A percentile compares a stretch with the other conserved stretches of the same genome.
phyloP scores from a whole-genome alignment of 1,284 basidiomycete species.

The Peniophora sp. region DNA sequence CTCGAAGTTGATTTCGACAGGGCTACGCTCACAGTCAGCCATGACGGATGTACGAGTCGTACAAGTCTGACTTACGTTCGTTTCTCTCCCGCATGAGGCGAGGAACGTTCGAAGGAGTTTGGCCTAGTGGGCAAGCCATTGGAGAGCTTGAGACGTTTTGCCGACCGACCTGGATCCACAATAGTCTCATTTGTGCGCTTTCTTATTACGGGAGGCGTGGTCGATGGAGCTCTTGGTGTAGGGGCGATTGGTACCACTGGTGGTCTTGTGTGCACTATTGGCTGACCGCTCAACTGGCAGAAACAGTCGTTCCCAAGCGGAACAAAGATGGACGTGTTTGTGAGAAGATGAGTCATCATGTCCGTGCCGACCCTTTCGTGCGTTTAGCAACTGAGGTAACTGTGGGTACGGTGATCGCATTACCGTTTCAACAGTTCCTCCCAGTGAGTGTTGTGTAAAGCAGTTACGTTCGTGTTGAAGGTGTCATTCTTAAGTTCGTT shows the following conservation, averaged over 20 bases:
- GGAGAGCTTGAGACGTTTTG: neutral
- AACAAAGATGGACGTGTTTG: conserved; percentile 64
- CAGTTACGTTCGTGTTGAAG: no score
- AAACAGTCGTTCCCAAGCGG: conserved; percentile 73
- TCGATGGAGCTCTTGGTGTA: conserved; percentile 8
- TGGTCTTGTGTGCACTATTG: conserved; percentile 43
- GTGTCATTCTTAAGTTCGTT: no score
- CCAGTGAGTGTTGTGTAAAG: neutral
- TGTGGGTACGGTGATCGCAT: no score
- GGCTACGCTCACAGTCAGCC: conserved; percentile 28
- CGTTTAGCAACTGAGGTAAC: no score
- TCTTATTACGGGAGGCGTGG: conserved; percentile 1
- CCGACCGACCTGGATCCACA: conserved; percentile 4
- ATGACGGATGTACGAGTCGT: neutral
- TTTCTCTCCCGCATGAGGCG: neutral
- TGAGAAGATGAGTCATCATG: conserved; percentile 67
- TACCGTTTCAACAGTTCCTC: conserved; percentile 4
- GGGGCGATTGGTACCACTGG: conserved; percentile 11
- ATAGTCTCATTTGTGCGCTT: conserved; percentile 1
- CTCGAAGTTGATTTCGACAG: conserved; percentile 47
- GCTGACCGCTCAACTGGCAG: conserved; percentile 71
- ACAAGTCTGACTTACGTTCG: neutral
- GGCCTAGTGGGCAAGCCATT: neutral
- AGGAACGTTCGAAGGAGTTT: neutral
- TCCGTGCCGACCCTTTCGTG: conserved; percentile 57